A percentile compares a stretch with the other conserved stretches of the same genome.
These are phyloP conservation scores for Daedaleopsis sinensis DNA, from an alignment of 768 basidiomycete species.

Conservation along the genomic window DNA sequence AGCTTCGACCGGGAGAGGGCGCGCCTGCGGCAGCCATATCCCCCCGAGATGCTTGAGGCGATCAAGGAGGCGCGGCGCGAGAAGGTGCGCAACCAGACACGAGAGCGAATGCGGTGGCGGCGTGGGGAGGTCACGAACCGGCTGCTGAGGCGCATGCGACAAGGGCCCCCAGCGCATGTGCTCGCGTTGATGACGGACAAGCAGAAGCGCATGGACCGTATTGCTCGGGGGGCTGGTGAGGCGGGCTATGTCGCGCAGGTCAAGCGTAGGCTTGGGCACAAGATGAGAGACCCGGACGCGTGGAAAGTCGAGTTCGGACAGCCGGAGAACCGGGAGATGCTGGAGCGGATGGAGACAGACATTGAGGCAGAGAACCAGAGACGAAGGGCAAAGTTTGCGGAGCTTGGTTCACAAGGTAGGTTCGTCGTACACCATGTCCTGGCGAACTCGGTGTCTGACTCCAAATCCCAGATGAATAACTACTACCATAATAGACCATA, in stretches of 20 bases:
- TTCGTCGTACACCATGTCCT: background rate
- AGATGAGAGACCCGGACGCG: slow-evolving; percentile 39
- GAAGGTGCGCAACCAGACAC: slow-evolving; percentile 66
- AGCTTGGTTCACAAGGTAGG: background rate
- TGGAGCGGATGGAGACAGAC: slow-evolving; percentile 32
- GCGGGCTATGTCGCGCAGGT: slow-evolving; percentile 73
- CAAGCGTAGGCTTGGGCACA: slow-evolving; percentile 59
- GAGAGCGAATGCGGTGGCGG: slow-evolving; percentile 60
- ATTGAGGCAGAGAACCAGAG: slow-evolving; percentile 36
- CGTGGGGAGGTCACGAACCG: slow-evolving; percentile 59
- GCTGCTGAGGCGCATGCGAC: slow-evolving; percentile 49
- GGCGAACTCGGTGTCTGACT: too few species aligned
- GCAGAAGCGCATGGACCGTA: slow-evolving; percentile 49
- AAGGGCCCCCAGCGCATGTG: slow-evolving; percentile 68
- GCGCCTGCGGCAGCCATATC: slow-evolving; percentile 46
- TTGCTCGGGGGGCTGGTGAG: slow-evolving; percentile 56
- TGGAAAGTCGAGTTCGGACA: slow-evolving; percentile 40
- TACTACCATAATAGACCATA: background rate
- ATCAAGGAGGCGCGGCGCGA: slow-evolving; percentile 61
- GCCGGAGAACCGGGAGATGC: slow-evolving; percentile 27
- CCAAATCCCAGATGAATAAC: too few species aligned
- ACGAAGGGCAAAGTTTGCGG: slow-evolving; percentile 7
- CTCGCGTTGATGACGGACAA: slow-evolving; percentile 52
- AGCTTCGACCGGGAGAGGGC: slow-evolving; percentile 43
- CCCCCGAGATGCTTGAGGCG: slow-evolving; percentile 49